phyloP scores from a whole-genome alignment of 2,329 filamentous ascomycete species.

The Fonsecaea multimorphosa region DNA sequence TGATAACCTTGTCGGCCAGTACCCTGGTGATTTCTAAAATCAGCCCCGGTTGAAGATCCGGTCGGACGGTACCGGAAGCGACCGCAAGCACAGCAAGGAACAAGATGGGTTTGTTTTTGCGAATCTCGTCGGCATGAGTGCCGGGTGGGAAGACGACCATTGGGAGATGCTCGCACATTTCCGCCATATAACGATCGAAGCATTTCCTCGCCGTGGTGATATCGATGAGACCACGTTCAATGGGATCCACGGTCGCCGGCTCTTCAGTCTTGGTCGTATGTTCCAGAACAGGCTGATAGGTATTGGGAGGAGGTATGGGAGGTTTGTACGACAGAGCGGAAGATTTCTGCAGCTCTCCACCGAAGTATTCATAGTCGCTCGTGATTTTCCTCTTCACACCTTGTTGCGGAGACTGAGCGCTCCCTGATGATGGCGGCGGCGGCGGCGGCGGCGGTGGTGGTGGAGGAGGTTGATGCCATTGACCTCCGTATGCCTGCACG shows the following conservation, averaged over 20 bases:
- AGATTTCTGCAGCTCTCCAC: slow-evolving; percentile 37
- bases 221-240: slow-evolving; percentile 59
- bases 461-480: slow-evolving; percentile 34
- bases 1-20: slow-evolving; percentile 75
- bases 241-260: slow-evolving; percentile 51
- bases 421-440: slow-evolving; percentile 17
- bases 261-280: slow-evolving; percentile 25
- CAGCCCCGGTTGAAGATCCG: slow-evolving; percentile 66
- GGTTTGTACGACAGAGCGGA: slow-evolving; percentile 24
- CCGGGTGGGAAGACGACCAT: slow-evolving; percentile 63
- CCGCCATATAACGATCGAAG: slow-evolving; percentile 62
- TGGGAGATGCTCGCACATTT: slow-evolving; percentile 63
- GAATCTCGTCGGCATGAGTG: slow-evolving; percentile 61
- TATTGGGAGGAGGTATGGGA: slow-evolving; percentile 6
- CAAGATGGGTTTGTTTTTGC: slow-evolving; percentile 64
- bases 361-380: slow-evolving; percentile 37
- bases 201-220: slow-evolving; percentile 59
- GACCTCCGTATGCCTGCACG: slow-evolving; percentile 28
- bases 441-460: slow-evolving; percentile 26
- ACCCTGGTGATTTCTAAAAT: slow-evolving; percentile 73
- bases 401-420: slow-evolving; percentile 25
- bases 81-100: slow-evolving; percentile 64
- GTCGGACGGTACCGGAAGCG: slow-evolving; percentile 58
- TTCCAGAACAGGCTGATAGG: slow-evolving; percentile 25
- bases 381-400: slow-evolving; percentile 38